Evolutionary conservation across 768 basidiomycete genomes (phyloP), one percentile per base, ranked within the genome.

Genomic region (Mycena indigotica): DNA sequence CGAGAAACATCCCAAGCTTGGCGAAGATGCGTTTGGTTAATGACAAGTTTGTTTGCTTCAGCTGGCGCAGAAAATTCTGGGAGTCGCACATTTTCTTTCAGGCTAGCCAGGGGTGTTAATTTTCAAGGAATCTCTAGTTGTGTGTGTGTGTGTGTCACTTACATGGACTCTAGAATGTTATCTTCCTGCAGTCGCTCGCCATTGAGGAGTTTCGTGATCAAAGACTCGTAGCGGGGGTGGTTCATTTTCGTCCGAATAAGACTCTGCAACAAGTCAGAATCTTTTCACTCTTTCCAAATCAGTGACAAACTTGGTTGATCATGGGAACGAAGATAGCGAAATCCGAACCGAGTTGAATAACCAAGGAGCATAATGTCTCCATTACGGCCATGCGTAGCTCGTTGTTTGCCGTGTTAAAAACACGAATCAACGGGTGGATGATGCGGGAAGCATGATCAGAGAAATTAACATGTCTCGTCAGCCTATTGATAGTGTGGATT

Each of bases 291-390:
- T n/a, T n/a, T n/a, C n/a, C n/a, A n/a, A n/a, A n/a, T n/a, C n/a
- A n/a, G n/a, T n/a, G 21, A 62, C 77, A 49, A 63, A 91, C 95
- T 82, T 98, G 98, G 72, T 93, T 93, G 62, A 99, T 91, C 64
- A 95, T 95, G 0, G 97, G 95, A 30, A 98, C 91, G 66, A 98
- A 99, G 41, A 99, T 93, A 3, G 97, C 95, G 64, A 95, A 99
- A 70, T 98, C 96, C 0, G 95, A 88, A 1, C 95, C 95, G 52
- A 99, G 84, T 67, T 99, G 97, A 32, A 93, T 80, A 35, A 98
- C 87, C 38, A 98, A 78, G 1, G 95, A 91, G 69, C 93, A 97
- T 2, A 99, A 75, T 0, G 95, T 92, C 58, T 98, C 95, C 86
- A 98, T 89, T 6, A 95, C 91, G 1, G 90, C 85, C 72, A 83